These are phyloP conservation scores for Stipa capillata DNA, from an alignment of 176 grass and related monocot genomes.

Conservation along the genomic window DNA sequence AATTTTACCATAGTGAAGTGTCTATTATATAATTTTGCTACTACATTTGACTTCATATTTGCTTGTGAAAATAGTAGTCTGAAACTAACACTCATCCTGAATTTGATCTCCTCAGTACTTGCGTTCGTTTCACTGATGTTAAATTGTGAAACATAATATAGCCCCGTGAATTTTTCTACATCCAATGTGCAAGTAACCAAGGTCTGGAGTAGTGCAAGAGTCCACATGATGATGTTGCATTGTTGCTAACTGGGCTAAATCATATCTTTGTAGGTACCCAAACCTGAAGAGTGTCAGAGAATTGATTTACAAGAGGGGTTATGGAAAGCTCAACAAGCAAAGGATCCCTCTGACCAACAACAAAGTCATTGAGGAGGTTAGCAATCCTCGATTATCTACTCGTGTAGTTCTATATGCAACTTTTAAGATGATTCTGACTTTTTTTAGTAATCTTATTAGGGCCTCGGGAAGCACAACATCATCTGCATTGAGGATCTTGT, in stretches of 20 bases:
- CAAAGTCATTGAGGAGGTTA: conserved; percentile 56
- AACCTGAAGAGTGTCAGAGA: conserved; percentile 83
- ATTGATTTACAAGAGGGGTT: conserved; percentile 77
- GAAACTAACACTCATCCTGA: neutral
- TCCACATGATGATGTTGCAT: neutral
- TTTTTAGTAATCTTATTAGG: conserved; percentile 10
- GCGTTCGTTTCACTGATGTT: neutral
- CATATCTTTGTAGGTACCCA: conserved; percentile 27
- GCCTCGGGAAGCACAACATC: conserved; percentile 50
- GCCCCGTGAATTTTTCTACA: neutral
- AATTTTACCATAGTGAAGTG: neutral
- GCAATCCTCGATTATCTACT: neutral
- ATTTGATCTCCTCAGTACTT: neutral
- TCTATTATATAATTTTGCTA: neutral
- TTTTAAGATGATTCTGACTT: neutral
- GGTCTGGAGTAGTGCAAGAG: neutral
- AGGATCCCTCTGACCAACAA: conserved; percentile 65
- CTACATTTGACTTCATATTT: neutral
- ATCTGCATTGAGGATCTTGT: conserved; percentile 71
- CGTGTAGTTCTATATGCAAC: neutral
- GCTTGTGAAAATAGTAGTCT: neutral
- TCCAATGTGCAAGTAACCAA: neutral
- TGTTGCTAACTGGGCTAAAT: neutral
- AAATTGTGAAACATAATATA: no score
- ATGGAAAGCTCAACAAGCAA: conserved; percentile 79